A percentile compares a stretch with the other conserved stretches of the same genome.
Evolutionary conservation across 2,329 filamentous ascomycete species (phyloP).

Genomic region (Rhynchosporium secalis): DNA sequence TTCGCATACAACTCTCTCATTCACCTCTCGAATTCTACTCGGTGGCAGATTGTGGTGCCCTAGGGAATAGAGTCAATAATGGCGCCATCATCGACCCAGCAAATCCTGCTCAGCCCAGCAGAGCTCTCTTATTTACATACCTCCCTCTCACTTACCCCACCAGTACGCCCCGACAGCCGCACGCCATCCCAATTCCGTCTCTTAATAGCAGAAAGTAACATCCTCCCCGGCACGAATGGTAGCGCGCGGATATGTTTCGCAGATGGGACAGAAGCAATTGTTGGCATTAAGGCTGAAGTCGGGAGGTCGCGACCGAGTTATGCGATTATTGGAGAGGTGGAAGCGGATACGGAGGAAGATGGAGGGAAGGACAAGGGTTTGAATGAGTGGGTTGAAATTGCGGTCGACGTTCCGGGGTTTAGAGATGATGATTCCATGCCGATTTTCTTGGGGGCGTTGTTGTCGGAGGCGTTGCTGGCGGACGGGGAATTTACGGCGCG

Average conservation of each 20-base stretch:
- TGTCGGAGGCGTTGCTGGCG: slow-evolving; percentile 80
- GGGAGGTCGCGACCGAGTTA: slow-evolving; percentile 60
- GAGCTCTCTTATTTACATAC: slow-evolving; percentile 94
- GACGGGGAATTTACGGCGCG: slow-evolving; percentile 68
- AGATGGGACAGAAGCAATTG: slow-evolving; percentile 93
- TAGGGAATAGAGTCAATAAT: slow-evolving; percentile 39
- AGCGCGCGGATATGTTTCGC: slow-evolving; percentile 92
- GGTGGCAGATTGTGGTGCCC: too few species aligned
- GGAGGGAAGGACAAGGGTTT: slow-evolving; percentile 46
- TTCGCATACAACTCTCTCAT: not conserved
- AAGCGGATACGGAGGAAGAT: slow-evolving; percentile 36
- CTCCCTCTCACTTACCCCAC: slow-evolving; percentile 77
- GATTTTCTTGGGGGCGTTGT: slow-evolving; percentile 83
- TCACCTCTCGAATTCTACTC: not conserved
- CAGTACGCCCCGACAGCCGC: slow-evolving; percentile 87
- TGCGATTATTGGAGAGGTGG: slow-evolving; percentile 42
- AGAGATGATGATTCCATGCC: slow-evolving; percentile 89
- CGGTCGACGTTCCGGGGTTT: slow-evolving; percentile 86
- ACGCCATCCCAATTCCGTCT: slow-evolving; percentile 84
- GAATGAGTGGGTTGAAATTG: slow-evolving; percentile 82
- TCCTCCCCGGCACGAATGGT: slow-evolving; percentile 86
- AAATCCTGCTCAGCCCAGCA: slow-evolving; percentile 83
- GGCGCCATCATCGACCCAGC: slow-evolving; percentile 57
- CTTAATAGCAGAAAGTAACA: slow-evolving; percentile 83
- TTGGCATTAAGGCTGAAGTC: slow-evolving; percentile 93